These are phyloP conservation scores for Pleomassaria siparia DNA, from an alignment of 2,329 filamentous ascomycete genomes.

Conservation along the genomic window DNA sequence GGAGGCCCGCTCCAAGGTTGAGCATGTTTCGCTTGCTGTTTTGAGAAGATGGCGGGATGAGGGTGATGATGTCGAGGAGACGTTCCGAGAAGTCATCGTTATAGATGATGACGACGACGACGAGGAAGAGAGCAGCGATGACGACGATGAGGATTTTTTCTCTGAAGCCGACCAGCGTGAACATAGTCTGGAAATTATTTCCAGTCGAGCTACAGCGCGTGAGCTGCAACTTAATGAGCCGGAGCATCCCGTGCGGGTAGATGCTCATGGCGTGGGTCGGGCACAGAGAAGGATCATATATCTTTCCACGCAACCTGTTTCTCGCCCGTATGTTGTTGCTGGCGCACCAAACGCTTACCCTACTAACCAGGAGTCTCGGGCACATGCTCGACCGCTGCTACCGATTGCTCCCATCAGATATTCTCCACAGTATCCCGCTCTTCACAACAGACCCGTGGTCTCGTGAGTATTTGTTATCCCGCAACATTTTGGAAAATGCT, in stretches of 20 bases:
- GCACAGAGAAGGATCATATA: not conserved
- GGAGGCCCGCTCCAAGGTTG: conserved; percentile 57
- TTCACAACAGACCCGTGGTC: conserved; percentile 8
- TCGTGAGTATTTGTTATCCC: conserved; percentile 18
- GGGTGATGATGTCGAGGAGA: conserved; percentile 60
- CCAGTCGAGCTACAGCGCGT: conserved; percentile 10
- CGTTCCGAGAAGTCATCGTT: conserved; percentile 55
- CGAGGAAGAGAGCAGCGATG: conserved; percentile 3
- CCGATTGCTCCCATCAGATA: not conserved
- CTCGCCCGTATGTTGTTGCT: not conserved
- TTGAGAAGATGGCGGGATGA: conserved; percentile 66
- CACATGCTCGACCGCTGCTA: not conserved
- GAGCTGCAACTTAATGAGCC: conserved; percentile 8
- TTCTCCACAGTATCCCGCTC: conserved; percentile 4
- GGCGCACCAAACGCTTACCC: not conserved
- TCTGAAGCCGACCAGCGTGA: conserved; percentile 5
- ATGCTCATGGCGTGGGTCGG: conserved; percentile 1
- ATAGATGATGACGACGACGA: conserved; percentile 45
- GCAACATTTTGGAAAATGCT: conserved; percentile 9
- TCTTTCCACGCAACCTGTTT: not conserved
- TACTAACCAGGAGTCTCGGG: not conserved
- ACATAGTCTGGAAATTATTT: conserved; percentile 8
- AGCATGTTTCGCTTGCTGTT: conserved; percentile 57
- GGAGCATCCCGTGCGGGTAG: conserved; percentile 1
- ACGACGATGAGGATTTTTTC: not conserved